Base-by-base conservation (phyloP, 192 early-diverging fungal genomes). In the Backusella australiensis region DNA sequence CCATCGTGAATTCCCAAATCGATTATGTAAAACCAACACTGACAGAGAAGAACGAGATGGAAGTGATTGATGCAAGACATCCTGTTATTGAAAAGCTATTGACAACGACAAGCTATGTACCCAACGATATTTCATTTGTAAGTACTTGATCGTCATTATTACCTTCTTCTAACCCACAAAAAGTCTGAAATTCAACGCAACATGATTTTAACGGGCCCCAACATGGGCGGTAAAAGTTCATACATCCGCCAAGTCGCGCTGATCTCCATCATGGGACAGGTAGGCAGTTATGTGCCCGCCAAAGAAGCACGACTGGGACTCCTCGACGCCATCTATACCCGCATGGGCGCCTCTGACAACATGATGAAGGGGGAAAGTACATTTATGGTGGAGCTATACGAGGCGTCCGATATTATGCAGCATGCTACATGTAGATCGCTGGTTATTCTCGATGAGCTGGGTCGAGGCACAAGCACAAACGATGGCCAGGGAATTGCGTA, bases 391-490 rank as follows among this genome's bases (percentile, higher is more conserved):
- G 94, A 94, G 74, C 84, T 95, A 73, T 81, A 85, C 49, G 94
- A 95, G 76, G 92, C 92, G 0, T 88, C 90, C 0, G 78, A 86
- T 44, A 94, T 95, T n/a, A 81, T 95, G 44, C 84, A 86, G 53
- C 87, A 86, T 68, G 92, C 93, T 0, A 89, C 90, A 4, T 21
- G 71, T 12, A 71, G 85, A 15, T 92, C 89, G 6, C 78, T 94
- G 6, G 90, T 95, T 15, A 92, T 96, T 46, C 84, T 95, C 74
- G 94, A 96, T 77, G 94, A 96, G 68, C 83, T 96, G 6, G 94
- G 94, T 0, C 81, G 94, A 39, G 94, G 94, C 0, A 96, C 94
- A 0, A 91, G 90, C 21, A 93, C 92, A 8, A 76, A 87, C 39
- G 94, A 95, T 78, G 94, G 94, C 0, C 74, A 89, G 1, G 89